Evolutionary conservation across 352 stramenopile genomes (phyloP).

Genomic region (Globisporangium orthogonon): DNA sequence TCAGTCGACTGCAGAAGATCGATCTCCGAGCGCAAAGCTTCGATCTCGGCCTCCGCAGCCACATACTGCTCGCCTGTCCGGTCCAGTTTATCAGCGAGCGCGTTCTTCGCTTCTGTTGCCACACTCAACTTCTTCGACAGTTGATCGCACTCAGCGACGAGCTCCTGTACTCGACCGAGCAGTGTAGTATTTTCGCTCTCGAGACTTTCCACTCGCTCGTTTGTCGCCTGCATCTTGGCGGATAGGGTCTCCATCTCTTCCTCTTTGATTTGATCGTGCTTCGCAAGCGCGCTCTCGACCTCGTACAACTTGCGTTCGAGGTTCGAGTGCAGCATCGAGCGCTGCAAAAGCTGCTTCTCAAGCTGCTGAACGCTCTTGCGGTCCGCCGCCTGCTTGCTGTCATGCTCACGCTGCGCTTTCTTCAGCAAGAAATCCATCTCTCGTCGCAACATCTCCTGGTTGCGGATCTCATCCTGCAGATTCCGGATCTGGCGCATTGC

Average conservation of each 20-base stretch:
- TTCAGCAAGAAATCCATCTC: conserved; percentile 69
- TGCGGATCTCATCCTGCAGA: conserved; percentile 56
- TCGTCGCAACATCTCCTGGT: conserved; percentile 49
- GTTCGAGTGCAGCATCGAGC: conserved; percentile 49
- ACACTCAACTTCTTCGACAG: conserved; percentile 25
- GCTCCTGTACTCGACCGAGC: conserved; percentile 15
- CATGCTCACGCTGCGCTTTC: conserved; percentile 64
- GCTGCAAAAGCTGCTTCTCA: conserved; percentile 69
- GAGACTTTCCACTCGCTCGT: conserved; percentile 21
- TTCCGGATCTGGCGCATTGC: conserved; percentile 31
- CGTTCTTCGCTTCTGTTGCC: conserved; percentile 41
- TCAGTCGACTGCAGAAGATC: conserved; percentile 59
- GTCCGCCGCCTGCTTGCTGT: conserved; percentile 52
- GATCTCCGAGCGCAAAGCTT: conserved; percentile 59
- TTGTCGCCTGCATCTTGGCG: conserved; percentile 23
- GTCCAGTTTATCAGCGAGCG: conserved; percentile 51
- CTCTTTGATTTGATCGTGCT: conserved; percentile 40
- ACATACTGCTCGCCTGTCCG: conserved; percentile 25
- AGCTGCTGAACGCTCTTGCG: conserved; percentile 65
- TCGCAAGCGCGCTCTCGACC: conserved; percentile 48
- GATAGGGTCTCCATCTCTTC: conserved; percentile 30
- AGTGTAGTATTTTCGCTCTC: conserved; percentile 37
- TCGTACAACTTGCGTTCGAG: conserved; percentile 72
- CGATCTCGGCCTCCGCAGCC: conserved; percentile 36
- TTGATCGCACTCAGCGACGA: conserved; percentile 28